Base-by-base conservation (phyloP, 371 early-diverging fungal genomes). In the Nematocida displodere region DNA sequence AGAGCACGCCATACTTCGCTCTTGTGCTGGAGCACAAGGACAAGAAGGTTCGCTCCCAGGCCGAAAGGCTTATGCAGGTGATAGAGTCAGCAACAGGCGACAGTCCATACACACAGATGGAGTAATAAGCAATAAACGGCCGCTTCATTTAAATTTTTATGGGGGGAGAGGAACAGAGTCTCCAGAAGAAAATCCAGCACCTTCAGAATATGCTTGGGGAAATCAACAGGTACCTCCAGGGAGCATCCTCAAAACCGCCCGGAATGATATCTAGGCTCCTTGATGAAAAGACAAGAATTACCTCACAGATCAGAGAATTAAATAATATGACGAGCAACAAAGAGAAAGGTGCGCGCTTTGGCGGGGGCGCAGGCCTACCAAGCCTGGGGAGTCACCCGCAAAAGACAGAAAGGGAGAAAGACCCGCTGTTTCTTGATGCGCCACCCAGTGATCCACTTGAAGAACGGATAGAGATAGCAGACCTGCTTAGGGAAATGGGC, bases 1-100 rank as follows among this genome's bases (percentile, higher is more conserved):
- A 71, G 47, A 71, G 75, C 40, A 62, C 75, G 5, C 75, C 75
- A 61, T 71, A 71, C 75, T 71, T 71, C 29, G 56, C 75, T 17
- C 22, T 71, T 62, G 61, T 71, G 1, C 48, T 71, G 48, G 75
- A 71, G 33, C 31, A 26, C 3, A 59, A 59, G 37, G 29, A 58
- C 31, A n/a, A 48, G 22, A 22, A 4, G 17, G 52, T 52, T 20
- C 33, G 62, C 26, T 0, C 1, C 7, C 77, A 62, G 50, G 75
- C 75, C 15, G 50, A 61, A 29, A 15, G 20, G 15, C 75, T 71
- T 29, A 71, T 71, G 75, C 24, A 47, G n/a, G 3, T 4, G 4
- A 58, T 71, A 17, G 42, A 48, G n/a, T 13, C 20, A 34, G 22
- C 24, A 3, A 58, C 75, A 3, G 75, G 52, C n/a, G 58, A 37